A percentile compares a stretch with the other conserved stretches of the same genome.
phyloP scores from a whole-genome alignment of 371 early-diverging fungal species.

The Mucor racemosus region DNA sequence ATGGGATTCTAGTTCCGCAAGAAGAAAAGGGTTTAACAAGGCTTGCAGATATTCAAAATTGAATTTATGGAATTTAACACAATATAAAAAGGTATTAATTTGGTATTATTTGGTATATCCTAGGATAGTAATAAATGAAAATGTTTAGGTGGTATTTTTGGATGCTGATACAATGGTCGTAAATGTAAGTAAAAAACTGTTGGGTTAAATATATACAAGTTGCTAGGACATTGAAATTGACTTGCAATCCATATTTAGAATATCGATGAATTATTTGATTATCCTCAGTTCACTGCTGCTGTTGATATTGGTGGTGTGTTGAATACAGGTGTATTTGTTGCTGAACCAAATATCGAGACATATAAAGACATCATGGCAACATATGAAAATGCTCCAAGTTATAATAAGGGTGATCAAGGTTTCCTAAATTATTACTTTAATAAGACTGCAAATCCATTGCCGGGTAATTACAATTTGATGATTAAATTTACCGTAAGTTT shows the following conservation, averaged over 20 bases:
- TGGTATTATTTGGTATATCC: not conserved
- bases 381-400: constrained; percentile 36
- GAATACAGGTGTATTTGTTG: constrained; percentile 47
- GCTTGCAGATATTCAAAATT: constrained; percentile 48
- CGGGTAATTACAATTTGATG: constrained; percentile 44
- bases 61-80: constrained; percentile 39
- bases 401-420: constrained; percentile 45
- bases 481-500: constrained; percentile 37
- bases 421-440: constrained; percentile 46
- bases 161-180: constrained; percentile 48
- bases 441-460: constrained; percentile 25
- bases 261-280: constrained; percentile 40
- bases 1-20: constrained; percentile 34
- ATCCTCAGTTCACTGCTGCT: constrained; percentile 38
- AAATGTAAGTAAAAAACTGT: constrained; percentile 19
- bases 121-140: not conserved
- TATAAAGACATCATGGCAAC: constrained; percentile 30
- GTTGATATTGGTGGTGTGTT: constrained; percentile 42
- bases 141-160: constrained; percentile 37
- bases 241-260: constrained; percentile 2
- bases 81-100: constrained; percentile 34
- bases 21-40: constrained; percentile 41
- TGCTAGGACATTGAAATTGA: not conserved
- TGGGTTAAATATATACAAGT: not conserved
- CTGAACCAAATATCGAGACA: constrained; percentile 34